Base-by-base conservation (phyloP, 768 basidiomycete species). In the Crucibulum laeve region DNA sequence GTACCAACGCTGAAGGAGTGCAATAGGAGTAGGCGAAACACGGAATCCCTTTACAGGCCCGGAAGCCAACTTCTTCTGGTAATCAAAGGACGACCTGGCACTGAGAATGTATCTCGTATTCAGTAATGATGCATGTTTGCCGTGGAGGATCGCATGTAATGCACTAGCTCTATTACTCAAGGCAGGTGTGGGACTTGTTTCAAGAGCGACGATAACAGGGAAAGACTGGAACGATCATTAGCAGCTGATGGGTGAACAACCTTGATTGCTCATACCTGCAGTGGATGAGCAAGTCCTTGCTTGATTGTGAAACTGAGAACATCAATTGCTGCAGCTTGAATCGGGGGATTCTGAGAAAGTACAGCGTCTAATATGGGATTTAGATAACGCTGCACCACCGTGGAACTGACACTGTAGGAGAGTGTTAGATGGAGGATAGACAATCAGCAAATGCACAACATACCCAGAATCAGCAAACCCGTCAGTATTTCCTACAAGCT, bases 381-480 rank as follows among this genome's bases (percentile, higher is more conserved):
- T 32, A 98, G 69, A 55, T 98, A 98, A 6, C 95, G 87, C 56
- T 99, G 96, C 0, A 97, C 85, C 26, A 99, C 77, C 3, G 91
- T 90, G 1, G 95, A 94, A 61, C 90, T 91, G 48, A 97, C 91
- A 21, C 95, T 98, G 54, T 21, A 48, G 37, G 25, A 7, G 3
- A 38, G 32, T 50, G 10, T 46, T n/a, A 17, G 13, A 13, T 11
- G 17, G 21, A 22, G 19, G 13, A 7, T 13, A 14, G 35, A 3
- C 4, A 24, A 5, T 38, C 19, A 14, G 2, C n/a, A 33, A 21
- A 5, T 6, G 25, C 26, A n/a, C 8, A 23, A 48, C 80, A 54
- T 64, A 97, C 96, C 94, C 94, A 4, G 95, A 97, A 53, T 98
- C 96, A 0, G 95, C 92, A 59, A 98, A 95, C 1, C 87, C 91